Percentiles rank a stretch among this genome's conserved stretches.
Conservation (phyloP, 768 basidiomycete genomes). For the Lactifluus subvellereus region DNA sequence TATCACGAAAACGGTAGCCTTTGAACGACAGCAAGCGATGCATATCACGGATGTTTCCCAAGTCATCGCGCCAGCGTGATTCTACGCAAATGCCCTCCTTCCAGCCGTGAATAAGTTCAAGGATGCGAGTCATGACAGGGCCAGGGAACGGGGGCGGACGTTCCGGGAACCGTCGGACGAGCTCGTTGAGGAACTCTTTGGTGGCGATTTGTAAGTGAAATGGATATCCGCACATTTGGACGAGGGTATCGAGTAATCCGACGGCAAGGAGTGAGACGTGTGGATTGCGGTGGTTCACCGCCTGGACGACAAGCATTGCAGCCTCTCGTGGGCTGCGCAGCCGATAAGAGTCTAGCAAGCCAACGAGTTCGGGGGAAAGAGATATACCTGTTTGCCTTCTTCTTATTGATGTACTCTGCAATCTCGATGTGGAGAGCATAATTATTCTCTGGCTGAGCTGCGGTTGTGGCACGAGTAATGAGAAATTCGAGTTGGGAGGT, state of each 20-base stretch:
- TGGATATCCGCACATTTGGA: slow-evolving; percentile 94
- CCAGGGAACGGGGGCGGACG: slow-evolving; percentile 93
- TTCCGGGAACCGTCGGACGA: slow-evolving; percentile 96
- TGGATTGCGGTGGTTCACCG: slow-evolving; percentile 89
- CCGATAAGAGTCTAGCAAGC: background rate
- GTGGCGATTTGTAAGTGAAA: slow-evolving; percentile 96
- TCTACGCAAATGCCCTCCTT: slow-evolving; percentile 87
- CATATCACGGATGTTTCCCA: slow-evolving; percentile 98
- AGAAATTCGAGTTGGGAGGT: slow-evolving; percentile 64
- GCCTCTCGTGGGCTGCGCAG: slow-evolving; percentile 78
- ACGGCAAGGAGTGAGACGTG: slow-evolving; percentile 86
- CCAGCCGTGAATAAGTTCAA: slow-evolving; percentile 91
- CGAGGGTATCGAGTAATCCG: slow-evolving; percentile 81
- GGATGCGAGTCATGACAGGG: slow-evolving; percentile 89
- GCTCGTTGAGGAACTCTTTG: slow-evolving; percentile 97
- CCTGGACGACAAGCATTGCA: slow-evolving; percentile 73
- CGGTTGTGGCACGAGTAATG: slow-evolving; percentile 80
- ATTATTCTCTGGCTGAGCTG: slow-evolving; percentile 81
- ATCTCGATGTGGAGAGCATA: slow-evolving; percentile 90
- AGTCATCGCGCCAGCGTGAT: slow-evolving; percentile 91
- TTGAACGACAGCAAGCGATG: slow-evolving; percentile 91
- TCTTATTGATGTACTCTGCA: slow-evolving; percentile 86
- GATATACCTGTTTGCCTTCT: slow-evolving; percentile 93
- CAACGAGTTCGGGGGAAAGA: background rate
- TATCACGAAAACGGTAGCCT: slow-evolving; percentile 73